phyloP scores from a whole-genome alignment of 257 asterid genomes.

The Solanum verrucosum region DNA sequence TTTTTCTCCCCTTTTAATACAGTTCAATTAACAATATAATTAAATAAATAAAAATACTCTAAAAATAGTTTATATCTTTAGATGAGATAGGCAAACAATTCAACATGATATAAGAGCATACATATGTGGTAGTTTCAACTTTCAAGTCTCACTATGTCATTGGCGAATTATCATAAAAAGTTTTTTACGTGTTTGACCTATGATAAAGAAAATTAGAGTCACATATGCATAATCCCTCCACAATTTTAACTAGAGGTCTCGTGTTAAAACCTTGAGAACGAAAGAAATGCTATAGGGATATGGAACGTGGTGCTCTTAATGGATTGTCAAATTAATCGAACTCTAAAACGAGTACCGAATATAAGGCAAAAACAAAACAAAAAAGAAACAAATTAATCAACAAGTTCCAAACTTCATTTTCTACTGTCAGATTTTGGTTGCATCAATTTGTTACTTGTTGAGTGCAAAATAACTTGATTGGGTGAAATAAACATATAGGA shows the following conservation, averaged over 20 bases:
- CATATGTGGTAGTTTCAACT: background rate
- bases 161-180: background rate
- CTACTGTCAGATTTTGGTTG: background rate
- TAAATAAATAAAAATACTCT: too few relatives aligned
- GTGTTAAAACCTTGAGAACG: background rate
- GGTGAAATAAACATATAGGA: background rate
- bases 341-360: background rate
- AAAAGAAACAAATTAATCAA: background rate
- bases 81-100: too few relatives aligned
- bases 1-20: background rate
- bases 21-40: too few relatives aligned
- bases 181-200: background rate
- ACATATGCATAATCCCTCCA: background rate
- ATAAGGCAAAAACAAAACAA: background rate
- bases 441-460: background rate
- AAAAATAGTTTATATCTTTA: too few relatives aligned
- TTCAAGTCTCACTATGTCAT: background rate
- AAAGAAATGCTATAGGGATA: background rate
- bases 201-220: background rate
- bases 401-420: background rate
- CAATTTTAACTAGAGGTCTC: background rate
- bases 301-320: background rate
- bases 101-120: too few relatives aligned
- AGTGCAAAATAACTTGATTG: background rate
- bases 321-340: background rate